Conservation (phyloP, 192 early-diverging fungal genomes). For the Backusella mclennaniae region DNA sequence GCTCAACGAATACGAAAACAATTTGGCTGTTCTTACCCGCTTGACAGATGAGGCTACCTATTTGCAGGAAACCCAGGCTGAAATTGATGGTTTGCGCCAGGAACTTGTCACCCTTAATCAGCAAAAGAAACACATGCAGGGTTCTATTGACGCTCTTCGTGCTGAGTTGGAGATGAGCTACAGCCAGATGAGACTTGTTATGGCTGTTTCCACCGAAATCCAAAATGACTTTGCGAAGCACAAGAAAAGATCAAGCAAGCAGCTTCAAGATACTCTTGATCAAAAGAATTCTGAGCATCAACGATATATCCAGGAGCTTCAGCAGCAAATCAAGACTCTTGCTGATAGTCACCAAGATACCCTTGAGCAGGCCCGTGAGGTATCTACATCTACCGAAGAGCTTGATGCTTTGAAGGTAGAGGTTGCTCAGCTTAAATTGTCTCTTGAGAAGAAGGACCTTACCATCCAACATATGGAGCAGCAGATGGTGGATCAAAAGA, state of each 20-base stretch:
- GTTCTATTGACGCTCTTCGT: constrained; percentile 7
- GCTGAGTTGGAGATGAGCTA: constrained; percentile 20
- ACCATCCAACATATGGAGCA: background rate
- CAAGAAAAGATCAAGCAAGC: background rate
- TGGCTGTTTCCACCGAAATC: constrained; percentile 26
- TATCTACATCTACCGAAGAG: background rate
- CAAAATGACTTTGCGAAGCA: constrained; percentile 20
- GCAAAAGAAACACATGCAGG: constrained; percentile 4
- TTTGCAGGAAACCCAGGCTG: background rate
- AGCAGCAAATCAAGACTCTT: background rate
- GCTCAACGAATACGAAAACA: constrained; percentile 10
- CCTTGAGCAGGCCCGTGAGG: background rate
- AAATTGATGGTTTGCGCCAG: constrained; percentile 8
- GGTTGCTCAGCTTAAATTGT: background rate
- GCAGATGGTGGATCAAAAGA: background rate
- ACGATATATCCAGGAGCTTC: background rate
- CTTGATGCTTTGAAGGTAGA: constrained; percentile 3
- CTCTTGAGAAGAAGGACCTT: background rate
- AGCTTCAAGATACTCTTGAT: background rate
- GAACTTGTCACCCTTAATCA: background rate
- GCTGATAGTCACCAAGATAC: background rate
- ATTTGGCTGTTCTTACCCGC: background rate
- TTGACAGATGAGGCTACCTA: constrained; percentile 12
- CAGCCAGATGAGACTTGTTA: constrained; percentile 18
- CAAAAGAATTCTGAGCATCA: background rate